phyloP scores from a whole-genome alignment of 2,329 filamentous ascomycete genomes.

The Penicillium fuscoglaucum region DNA sequence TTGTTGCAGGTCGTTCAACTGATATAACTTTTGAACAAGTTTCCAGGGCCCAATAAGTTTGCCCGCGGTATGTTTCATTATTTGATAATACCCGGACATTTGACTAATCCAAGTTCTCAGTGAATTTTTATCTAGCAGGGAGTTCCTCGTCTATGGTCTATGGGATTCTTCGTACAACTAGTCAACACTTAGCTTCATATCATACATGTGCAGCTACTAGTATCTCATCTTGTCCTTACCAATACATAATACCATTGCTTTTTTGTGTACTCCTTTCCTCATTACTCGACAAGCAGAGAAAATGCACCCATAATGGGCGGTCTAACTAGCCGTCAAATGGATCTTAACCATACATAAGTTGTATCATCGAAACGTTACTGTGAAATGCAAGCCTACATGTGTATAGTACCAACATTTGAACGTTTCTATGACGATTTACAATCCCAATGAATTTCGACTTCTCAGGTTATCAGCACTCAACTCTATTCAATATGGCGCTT shows the following conservation, averaged over 20 bases:
- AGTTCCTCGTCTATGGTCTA: not conserved
- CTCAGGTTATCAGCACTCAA: too few relatives aligned
- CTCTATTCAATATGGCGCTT: too few relatives aligned
- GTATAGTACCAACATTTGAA: too few relatives aligned
- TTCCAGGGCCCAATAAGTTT: not conserved
- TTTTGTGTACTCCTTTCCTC: not conserved
- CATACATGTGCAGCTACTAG: not conserved
- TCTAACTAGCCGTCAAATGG: too few relatives aligned
- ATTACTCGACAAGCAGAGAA: not conserved
- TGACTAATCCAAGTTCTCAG: not conserved
- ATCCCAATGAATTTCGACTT: too few relatives aligned
- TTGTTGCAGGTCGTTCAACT: not conserved
- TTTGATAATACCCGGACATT: too few relatives aligned
- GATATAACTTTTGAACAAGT: not conserved
- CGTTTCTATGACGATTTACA: too few relatives aligned
- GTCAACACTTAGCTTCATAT: not conserved
- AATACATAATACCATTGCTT: not conserved
- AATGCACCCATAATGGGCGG: not conserved
- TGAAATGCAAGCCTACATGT: too few relatives aligned
- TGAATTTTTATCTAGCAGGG: not conserved
- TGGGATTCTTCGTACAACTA: not conserved
- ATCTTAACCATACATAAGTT: too few relatives aligned
- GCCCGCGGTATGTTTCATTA: not conserved
- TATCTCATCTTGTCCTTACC: not conserved
- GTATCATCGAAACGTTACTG: too few relatives aligned